Evolutionary conservation across 2,329 filamentous ascomycete genomes (phyloP), one percentile per base, ranked within the genome.

Genomic region (Colletotrichum liaoningense): DNA sequence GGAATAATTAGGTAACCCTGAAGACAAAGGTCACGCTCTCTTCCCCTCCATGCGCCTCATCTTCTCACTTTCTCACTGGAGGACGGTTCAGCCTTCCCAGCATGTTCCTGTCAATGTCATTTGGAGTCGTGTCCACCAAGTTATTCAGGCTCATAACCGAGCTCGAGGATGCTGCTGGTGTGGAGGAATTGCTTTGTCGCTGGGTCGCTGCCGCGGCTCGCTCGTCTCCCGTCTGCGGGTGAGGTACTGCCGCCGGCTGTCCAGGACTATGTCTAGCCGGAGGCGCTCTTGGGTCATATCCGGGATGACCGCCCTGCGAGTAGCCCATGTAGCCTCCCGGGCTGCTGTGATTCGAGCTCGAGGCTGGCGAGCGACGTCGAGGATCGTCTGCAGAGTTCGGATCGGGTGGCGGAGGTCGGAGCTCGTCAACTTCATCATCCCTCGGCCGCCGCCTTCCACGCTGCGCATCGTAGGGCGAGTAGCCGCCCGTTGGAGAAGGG

Each of bases 31-130:
- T 33, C 49, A 68, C 30, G 24, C 63, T 59, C 30, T 54, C 49
- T 12, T 69, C 64, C 49, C 33, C 14, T n/a, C 8, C 42, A 24
- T 49, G 38, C 24, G 52, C 33, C 33, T 28, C 54, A 60, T 71
- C 67, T 63, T 74, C 38, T 75, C 75, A 76, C 81, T 80, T 64
- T 30, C 70, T 67, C 8, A 55, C 63, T 16, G 59, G 58, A 5
- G 64, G 65, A 3, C 65, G 82, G 74, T 89, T 87, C 64, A 90
- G 78, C 49, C 87, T 84, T 52, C 85, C 84, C 69, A 90, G 82
- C 89, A 90, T 90, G 72, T 81, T 85, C 76, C 84, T 84, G 76
- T 90, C 89, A 70, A 90, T 89, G 69, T 90, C 88, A 76, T 83
- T 86, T 52, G 58, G 77, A 67, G 56, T 69, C 73, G 73, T 85